phyloP scores from a whole-genome alignment of 2,329 filamentous ascomycete genomes.

The Neobulgaria alba region DNA sequence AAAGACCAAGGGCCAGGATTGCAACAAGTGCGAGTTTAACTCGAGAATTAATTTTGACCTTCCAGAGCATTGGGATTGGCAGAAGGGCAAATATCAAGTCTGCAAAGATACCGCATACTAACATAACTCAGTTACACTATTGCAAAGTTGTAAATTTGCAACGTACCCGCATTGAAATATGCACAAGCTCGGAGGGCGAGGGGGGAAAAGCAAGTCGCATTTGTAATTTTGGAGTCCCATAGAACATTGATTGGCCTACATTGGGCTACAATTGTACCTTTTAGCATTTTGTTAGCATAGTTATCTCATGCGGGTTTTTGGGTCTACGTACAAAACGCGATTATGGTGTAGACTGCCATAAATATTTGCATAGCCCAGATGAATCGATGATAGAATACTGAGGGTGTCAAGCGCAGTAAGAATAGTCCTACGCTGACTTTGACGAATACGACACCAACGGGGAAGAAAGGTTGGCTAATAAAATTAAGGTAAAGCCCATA shows the following conservation, averaged over 20 bases:
- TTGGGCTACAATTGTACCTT: slow-evolving; percentile 10
- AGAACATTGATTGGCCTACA: slow-evolving; percentile 6
- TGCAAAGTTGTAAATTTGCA: not conserved
- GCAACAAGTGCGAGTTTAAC: slow-evolving; percentile 31
- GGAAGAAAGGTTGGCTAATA: slow-evolving; percentile 7
- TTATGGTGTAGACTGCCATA: slow-evolving; percentile 7
- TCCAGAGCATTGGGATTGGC: slow-evolving; percentile 34
- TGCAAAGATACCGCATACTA: slow-evolving; percentile 30
- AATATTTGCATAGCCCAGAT: slow-evolving; percentile 9
- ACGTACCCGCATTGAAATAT: slow-evolving; percentile 11
- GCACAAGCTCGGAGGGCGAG: slow-evolving; percentile 7
- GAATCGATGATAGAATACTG: slow-evolving; percentile 3
- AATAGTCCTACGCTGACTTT: slow-evolving; percentile 8
- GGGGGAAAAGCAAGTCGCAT: slow-evolving; percentile 7
- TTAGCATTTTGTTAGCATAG: not conserved
- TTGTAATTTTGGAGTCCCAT: slow-evolving; percentile 3
- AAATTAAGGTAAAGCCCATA: slow-evolving; percentile 9
- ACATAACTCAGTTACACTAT: slow-evolving; percentile 1
- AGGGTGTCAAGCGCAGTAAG: slow-evolving; percentile 6
- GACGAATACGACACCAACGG: slow-evolving; percentile 6
- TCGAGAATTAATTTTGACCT: slow-evolving; percentile 32
- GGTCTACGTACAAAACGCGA: slow-evolving; percentile 4
- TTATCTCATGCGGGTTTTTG: too few relatives aligned
- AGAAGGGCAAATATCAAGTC: slow-evolving; percentile 34
- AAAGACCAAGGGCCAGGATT: slow-evolving; percentile 33